Evolutionary conservation across 768 basidiomycete species (phyloP), one percentile per base, ranked within the genome.

Genomic region (Macrolepiota albuminosa): DNA sequence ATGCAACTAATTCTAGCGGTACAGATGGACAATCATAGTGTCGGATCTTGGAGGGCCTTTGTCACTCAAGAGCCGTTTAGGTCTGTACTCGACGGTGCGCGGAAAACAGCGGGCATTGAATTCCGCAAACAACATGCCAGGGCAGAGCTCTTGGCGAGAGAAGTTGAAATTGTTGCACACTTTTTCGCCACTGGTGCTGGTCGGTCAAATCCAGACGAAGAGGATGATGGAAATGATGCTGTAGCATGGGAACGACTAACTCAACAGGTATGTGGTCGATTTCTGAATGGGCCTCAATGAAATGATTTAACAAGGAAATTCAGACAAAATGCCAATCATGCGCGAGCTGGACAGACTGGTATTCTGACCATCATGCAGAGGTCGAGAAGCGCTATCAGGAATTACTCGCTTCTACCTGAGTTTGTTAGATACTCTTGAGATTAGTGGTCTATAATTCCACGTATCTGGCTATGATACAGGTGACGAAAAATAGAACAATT

Each of bases 11-110:
- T 57, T 16, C n/a, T 26, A 43, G 37, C 57, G 31, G 49, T 46
- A 11, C 58, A 90, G 89, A 75, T 89, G 75, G 81, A 85, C 31
- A 81, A 85, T 63, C 89, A 89, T 67, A 64, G 76, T 2, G 13
- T 64, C 6, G 67, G 37, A 8, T 87, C 86, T 14, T 89, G 87
- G 87, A 63, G 56, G 36, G 67, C 65, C n/a, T 75, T 78, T 50
- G 53, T 84, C 21, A 47, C 63, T 34, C 61, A 60, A 54, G 54
- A 55, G n/a, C 67, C 69, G 56, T 42, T 76, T 10, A 71, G 70
- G 26, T 67, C 73, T 10, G 70, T 76, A 43, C 60, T 87, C 11
- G 84, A 83, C n/a, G 65, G 70, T 6, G 68, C 79, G 55, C 75
- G 79, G 55, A 83, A 84, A 68, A 77, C 74, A 54, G 79, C 81